phyloP scores from a whole-genome alignment of 495 filamentous ascomycete genomes.

The Neurospora hispaniola region DNA sequence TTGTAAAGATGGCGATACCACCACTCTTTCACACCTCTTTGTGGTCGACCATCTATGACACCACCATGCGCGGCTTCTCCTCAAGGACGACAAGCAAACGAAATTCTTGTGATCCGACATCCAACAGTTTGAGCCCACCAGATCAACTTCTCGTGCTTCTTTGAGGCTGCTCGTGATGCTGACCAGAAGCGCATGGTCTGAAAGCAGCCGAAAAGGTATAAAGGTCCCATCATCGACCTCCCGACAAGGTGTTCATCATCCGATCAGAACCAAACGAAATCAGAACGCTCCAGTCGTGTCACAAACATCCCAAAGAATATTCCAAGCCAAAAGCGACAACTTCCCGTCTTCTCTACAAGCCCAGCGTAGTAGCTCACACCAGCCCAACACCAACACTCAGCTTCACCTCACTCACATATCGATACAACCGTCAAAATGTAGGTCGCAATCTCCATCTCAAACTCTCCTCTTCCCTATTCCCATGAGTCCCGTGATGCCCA shows the following conservation, averaged over 20 bases:
- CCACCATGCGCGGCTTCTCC: background rate
- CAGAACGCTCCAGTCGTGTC: background rate
- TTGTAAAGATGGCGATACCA: background rate
- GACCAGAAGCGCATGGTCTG: background rate
- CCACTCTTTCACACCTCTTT: background rate
- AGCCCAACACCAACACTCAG: no score
- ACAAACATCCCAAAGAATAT: background rate
- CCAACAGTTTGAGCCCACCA: background rate
- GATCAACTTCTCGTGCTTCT: background rate
- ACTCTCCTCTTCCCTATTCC: no score
- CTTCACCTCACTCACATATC: no score
- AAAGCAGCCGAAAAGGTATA: background rate
- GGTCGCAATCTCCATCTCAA: no score
- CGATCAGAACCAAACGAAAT: background rate
- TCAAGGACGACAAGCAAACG: background rate
- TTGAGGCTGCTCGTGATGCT: background rate
- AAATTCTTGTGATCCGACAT: background rate
- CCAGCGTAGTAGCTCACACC: no score
- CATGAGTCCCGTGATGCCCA: no score
- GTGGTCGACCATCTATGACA: background rate
- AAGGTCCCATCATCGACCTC: background rate
- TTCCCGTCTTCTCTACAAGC: no score
- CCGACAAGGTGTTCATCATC: background rate
- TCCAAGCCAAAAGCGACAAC: background rate
- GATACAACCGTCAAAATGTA: no score